Base-by-base conservation (phyloP, 768 basidiomycete genomes). In the Pleurotus eryngii region DNA sequence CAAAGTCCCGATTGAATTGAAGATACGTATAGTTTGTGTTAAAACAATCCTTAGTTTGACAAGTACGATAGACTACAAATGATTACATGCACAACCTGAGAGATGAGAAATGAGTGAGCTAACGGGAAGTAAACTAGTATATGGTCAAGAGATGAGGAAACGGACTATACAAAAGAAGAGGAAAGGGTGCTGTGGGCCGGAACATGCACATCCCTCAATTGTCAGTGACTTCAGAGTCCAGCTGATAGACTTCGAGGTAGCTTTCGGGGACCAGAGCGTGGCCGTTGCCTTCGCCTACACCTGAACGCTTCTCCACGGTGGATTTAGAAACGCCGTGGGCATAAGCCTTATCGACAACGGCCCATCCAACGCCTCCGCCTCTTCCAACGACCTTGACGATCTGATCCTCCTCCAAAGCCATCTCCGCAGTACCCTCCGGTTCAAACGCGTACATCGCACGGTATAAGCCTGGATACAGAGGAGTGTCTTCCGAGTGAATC, bases 351-450 rank as follows among this genome's bases (percentile, higher is more conserved):
- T 83, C 76, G 1, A 84, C 90, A 7, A 92, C 84, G 0, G 87
- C 90, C 90, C 90, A 91, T 0, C 90, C 90, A 2, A 87, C 85
- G 0, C 89, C 89, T 0, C 90, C 89, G 3, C 90, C 89, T 48
- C 89, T 65, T 8, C 89, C 89, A 3, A 91, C 69, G 24, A 92
- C 89, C 2, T 76, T 75, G 12, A 94, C 85, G 47, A 89, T 61
- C 72, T 93, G 89, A 46, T 86, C 92, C 69, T 91, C 89, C 61
- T 78, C 82, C 55, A 94, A 71, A 45, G 75, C 76, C 89, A 93
- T 91, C 81, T 95, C 92, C 35, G 89, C 87, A 15, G 82, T 83
- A 1, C 90, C 87, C 63, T 92, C 89, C 0, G 89, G 87, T 59
- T 86, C 84, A 60, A 95, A 93, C 3, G 84, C 77, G 60, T 87